These are phyloP conservation scores for Zizania latifolia DNA, from an alignment of 176 grass and related monocot genomes.

Conservation along the genomic window DNA sequence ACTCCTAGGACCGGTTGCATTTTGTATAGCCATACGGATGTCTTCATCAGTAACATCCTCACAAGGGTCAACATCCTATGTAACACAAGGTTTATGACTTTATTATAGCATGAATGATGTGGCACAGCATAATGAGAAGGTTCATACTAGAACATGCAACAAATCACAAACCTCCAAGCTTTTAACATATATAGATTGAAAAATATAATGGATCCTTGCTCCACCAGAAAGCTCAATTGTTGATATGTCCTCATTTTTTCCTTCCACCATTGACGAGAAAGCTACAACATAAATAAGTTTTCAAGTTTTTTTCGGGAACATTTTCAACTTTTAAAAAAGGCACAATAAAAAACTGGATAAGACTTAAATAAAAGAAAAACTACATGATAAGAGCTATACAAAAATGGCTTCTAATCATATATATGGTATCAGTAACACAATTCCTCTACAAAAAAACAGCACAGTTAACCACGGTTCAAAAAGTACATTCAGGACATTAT, in stretches of 20 bases:
- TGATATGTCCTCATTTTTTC: constrained; percentile 92
- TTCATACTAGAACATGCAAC: background rate
- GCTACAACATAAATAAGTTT: constrained; percentile 43
- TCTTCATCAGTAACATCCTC: no score
- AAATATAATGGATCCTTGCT: constrained; percentile 97
- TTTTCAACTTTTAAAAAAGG: constrained; percentile 25
- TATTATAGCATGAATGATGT: background rate
- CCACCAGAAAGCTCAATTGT: constrained; percentile 90
- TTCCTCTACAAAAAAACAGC: no score
- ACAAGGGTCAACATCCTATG: no score
- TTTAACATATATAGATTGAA: constrained; percentile 96
- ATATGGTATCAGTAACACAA: background rate
- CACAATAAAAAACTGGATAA: background rate
- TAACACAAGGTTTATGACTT: no score
- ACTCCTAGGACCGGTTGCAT: no score
- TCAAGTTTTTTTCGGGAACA: no score
- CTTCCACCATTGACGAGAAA: constrained; percentile 94
- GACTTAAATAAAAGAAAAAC: background rate
- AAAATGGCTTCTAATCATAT: background rate
- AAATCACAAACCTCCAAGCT: constrained; percentile 73
- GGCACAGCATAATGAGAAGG: background rate
- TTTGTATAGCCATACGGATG: no score
- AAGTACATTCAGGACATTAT: constrained; percentile 48
- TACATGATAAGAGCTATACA: background rate
- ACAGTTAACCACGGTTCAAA: background rate